Evolutionary conservation across 768 basidiomycete species (phyloP), one percentile per base, ranked within the genome.

Genomic region (Cantharellus anzutake): DNA sequence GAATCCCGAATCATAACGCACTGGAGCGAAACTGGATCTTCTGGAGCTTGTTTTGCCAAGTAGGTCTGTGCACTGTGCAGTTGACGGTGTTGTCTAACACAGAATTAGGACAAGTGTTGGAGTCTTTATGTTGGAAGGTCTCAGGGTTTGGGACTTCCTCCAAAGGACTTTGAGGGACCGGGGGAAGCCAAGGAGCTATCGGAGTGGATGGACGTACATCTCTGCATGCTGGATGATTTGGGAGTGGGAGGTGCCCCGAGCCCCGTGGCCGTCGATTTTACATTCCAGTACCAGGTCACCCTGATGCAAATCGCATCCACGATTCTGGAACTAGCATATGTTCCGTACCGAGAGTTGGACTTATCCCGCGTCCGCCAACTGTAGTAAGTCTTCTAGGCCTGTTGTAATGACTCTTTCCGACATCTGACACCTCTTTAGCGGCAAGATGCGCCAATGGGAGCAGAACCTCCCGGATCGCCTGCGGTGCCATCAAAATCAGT

Each of bases 111-210:
- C 59, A 76, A 80, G 3, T 80, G 78, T 57, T 82, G 81, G 81
- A 79, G 78, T 0, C 70, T 82, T 0, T 81, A 81, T 57, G 79
- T 81, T n/a, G 81, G 81, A 4, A 74, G 81, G 20, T 80, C 81
- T 58, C 57, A 60, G 14, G 60, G 60, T 20, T n/a, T 57, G 42
- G 20, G 41, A 59, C 57, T 41, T 59, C 16, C 20, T 29, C 20
- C 20, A 29, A 29, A 29, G 1, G 20, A 29, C 20, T 29, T 29
- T 29, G 20, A 29, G 20, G 20, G 20, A 29, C 20, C 20, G 20
- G 20, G 20, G 20, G 20, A 29, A 29, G 20, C 20, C 20, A 29
- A 29, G 20, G 20, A 29, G 20, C 20, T 29, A 29, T 29, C 20
- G 20, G 20, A 29, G 20, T 29, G 20, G 20, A 29, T 29, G 20